These are phyloP conservation scores for Solanum paucissectum DNA, from an alignment of 257 asterid species.

Conservation along the genomic window DNA sequence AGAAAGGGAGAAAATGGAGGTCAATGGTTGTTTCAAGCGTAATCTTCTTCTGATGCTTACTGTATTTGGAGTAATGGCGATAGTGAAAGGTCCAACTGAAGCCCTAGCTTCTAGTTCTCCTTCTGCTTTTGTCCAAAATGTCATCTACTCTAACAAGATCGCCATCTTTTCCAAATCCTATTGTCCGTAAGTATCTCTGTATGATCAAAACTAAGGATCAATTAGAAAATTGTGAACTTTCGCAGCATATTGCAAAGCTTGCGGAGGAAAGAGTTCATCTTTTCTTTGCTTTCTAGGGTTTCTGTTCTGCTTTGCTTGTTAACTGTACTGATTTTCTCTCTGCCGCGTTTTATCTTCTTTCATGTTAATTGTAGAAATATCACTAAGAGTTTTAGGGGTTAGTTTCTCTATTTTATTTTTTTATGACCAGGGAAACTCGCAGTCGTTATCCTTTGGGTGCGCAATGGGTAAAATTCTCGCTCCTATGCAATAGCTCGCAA, in stretches of 20 bases:
- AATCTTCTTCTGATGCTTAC: slow-evolving; percentile 30
- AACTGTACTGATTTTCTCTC: neutral
- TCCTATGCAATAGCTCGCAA: no score
- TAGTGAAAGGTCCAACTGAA: slow-evolving; percentile 27
- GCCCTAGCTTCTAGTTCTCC: slow-evolving; percentile 73
- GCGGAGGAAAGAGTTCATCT: neutral
- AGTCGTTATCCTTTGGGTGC: no score
- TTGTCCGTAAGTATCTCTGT: slow-evolving; percentile 59
- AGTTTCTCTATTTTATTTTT: neutral
- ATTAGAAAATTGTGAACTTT: neutral
- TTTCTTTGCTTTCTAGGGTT: neutral
- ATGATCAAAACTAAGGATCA: neutral
- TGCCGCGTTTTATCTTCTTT: neutral
- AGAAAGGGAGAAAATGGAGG: slow-evolving; percentile 15
- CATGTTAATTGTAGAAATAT: neutral
- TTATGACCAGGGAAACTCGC: no score
- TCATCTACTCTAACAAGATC: slow-evolving; percentile 72
- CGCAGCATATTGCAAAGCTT: neutral
- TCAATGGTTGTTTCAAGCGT: slow-evolving; percentile 17
- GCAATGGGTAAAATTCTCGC: no score
- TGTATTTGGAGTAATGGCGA: slow-evolving; percentile 31
- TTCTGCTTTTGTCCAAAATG: slow-evolving; percentile 80
- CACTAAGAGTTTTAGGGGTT: neutral
- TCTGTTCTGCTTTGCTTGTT: neutral
- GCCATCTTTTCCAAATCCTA: slow-evolving; percentile 92